Conservation (phyloP, 257 asterid species). For the Perilla frutescens region DNA sequence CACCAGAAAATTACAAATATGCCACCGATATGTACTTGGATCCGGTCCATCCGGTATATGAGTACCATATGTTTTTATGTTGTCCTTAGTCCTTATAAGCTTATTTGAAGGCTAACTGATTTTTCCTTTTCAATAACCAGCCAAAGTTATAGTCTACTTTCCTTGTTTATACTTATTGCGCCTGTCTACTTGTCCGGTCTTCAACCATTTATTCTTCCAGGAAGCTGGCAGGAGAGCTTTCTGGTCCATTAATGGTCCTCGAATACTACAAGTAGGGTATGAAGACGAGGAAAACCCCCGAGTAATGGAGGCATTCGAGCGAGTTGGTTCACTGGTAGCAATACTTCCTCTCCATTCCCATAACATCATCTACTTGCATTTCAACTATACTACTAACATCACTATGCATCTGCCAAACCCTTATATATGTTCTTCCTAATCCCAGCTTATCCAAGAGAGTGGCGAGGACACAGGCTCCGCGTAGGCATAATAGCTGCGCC, state of each 20-base stretch:
- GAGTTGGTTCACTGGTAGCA: slow-evolving; percentile 89
- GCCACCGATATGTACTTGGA: too few species aligned
- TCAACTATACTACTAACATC: background rate
- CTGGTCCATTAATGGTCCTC: slow-evolving; percentile 95
- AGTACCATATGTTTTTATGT: too few species aligned
- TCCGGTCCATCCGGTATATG: too few species aligned
- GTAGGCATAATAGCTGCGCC: slow-evolving; percentile 17
- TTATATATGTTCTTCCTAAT: slow-evolving; percentile 18
- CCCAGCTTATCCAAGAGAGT: slow-evolving; percentile 72
- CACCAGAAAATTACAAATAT: too few species aligned
- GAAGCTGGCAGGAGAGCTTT: slow-evolving; percentile 94
- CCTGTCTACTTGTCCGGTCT: too few species aligned
- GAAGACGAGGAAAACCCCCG: slow-evolving; percentile 78
- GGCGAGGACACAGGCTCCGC: slow-evolving; percentile 51
- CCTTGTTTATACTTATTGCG: too few species aligned
- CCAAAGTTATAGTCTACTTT: too few species aligned
- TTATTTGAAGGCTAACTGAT: too few species aligned
- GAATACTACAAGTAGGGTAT: slow-evolving; percentile 87
- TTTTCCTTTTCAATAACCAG: too few species aligned
- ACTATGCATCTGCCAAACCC: slow-evolving; percentile 9
- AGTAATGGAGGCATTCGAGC: slow-evolving; percentile 94
- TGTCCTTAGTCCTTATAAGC: too few species aligned
- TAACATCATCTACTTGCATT: background rate
- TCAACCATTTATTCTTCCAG: slow-evolving; percentile 40
- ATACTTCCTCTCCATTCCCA: background rate